Conservation (phyloP, 768 basidiomycete species). For the Kwoniella sp. region DNA sequence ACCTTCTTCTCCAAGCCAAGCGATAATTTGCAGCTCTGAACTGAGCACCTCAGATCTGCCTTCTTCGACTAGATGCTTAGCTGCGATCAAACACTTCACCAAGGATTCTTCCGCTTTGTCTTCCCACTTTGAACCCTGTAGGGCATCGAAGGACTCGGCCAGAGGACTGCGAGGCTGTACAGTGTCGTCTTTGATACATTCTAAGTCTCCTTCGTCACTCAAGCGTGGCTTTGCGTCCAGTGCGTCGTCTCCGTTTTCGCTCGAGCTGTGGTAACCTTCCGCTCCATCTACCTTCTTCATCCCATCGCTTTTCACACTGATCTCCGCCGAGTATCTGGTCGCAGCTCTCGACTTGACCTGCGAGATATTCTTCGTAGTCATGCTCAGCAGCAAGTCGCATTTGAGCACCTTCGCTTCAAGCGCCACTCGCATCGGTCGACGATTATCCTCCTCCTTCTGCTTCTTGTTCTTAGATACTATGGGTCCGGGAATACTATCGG, state of each 20-base stretch:
- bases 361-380: slow-evolving; percentile 32
- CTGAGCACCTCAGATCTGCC: slow-evolving; percentile 9
- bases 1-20: slow-evolving; percentile 27
- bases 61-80: slow-evolving; percentile 15
- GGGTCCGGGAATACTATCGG: slow-evolving; percentile 1
- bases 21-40: slow-evolving; percentile 11
- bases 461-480: slow-evolving; percentile 8
- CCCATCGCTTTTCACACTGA: not conserved
- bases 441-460: slow-evolving; percentile 18
- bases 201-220: not conserved
- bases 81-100: slow-evolving; percentile 16
- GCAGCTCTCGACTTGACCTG: slow-evolving; percentile 26
- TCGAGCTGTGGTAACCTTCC: too few species aligned
- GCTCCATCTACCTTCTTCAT: not conserved
- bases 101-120: slow-evolving; percentile 25
- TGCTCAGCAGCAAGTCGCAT: slow-evolving; percentile 34
- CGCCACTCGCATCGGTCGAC: slow-evolving; percentile 25
- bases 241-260: too few species aligned
- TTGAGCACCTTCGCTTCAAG: slow-evolving; percentile 33
- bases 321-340: not conserved
- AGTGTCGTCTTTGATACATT: not conserved
- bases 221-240: slow-evolving; percentile 17
- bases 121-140: slow-evolving; percentile 28
- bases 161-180: not conserved
- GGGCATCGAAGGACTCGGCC: not conserved